Base-by-base conservation (phyloP, 257 asterid species). In the Plantago ovata region DNA sequence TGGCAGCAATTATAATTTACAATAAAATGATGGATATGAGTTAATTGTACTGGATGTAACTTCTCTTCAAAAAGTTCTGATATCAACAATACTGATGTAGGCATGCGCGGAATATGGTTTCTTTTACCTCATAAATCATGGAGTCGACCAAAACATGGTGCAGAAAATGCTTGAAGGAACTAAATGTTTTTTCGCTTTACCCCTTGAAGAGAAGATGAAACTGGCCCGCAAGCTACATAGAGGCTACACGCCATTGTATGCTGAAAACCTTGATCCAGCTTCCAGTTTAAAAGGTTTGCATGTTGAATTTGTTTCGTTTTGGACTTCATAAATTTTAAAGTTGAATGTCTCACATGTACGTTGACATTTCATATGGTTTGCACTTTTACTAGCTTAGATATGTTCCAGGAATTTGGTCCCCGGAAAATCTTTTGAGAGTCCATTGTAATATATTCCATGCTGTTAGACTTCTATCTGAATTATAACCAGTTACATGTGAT, bases 111-210 rank as follows among this genome's bases (percentile, higher is more conserved):
- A 75, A 9, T 65, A 20, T 36, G 90, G 90, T 41, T 82, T 82
- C 79, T 82, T 79, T 73, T 82, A 82, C 81, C 72, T 82, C 40
- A 68, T 75, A 55, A 79, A 79, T 56, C 90, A 82, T 62, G 90
- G 82, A n/a, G 61, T 82, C 13, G 81, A 77, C 7, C 75, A 80
- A 50, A 68, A 51, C 5, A 28, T 77, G 57, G 56, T 79, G 13
- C 53, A 61, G n/a, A 44, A 64, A 57, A 84, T 77, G 59, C 51
- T 79, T 53, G 72, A 72, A 68, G 71, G 68, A 53, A 77, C 56
- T 75, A 64, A 58, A 41, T 38, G 36, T 9, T 79, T 79, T 68
- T 83, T 77, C 69, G 40, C 62, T 33, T 79, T 79, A 6, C 65
- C 84, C 4, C 42, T 60, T 40, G 83, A 70, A 52, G 81, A 79